Percentiles rank a stretch among this genome's conserved stretches.
phyloP scores from a whole-genome alignment of 2,329 filamentous ascomycete species.

The Aureobasidium pullulans region DNA sequence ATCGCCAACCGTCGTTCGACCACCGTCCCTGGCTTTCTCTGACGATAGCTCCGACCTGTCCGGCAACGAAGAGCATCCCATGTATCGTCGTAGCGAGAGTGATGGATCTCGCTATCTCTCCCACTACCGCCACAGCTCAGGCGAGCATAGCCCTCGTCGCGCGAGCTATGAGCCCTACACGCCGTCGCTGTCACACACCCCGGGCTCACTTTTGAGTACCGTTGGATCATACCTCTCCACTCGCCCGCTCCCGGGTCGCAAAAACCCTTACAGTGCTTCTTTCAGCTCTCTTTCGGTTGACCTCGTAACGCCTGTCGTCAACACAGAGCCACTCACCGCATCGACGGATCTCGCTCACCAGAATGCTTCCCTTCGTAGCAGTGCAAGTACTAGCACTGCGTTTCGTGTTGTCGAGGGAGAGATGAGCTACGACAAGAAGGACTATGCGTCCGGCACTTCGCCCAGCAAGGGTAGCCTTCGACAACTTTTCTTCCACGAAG shows the following conservation, averaged over 20 bases:
- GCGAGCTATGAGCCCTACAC: conserved; percentile 10
- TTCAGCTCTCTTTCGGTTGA: conserved; percentile 36
- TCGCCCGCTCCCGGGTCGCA: conserved; percentile 33
- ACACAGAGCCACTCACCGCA: conserved; percentile 21
- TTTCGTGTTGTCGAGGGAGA: conserved; percentile 25
- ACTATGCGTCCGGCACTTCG: conserved; percentile 7
- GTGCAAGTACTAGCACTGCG: conserved; percentile 25
- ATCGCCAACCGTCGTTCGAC: conserved; percentile 37
- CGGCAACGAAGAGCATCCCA: conserved; percentile 14
- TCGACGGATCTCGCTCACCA: conserved; percentile 20
- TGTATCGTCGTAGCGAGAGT: conserved; percentile 23
- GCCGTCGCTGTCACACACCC: conserved; percentile 40
- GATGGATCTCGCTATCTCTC: conserved; percentile 37
- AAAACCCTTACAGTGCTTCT: conserved; percentile 31
- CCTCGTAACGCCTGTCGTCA: conserved; percentile 35
- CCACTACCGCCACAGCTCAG: conserved; percentile 29
- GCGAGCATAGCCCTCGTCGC: not conserved
- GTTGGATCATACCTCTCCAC: conserved; percentile 34
- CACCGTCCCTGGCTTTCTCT: conserved; percentile 32
- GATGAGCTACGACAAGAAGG: conserved; percentile 22
- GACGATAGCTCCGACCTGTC: conserved; percentile 35
- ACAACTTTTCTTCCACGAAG: conserved; percentile 29
- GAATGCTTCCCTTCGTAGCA: conserved; percentile 26
- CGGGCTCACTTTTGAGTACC: conserved; percentile 37
- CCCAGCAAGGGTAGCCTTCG: conserved; percentile 23